phyloP scores from a whole-genome alignment of 2,329 filamentous ascomycete species.

The Xylaria hypoxylon region DNA sequence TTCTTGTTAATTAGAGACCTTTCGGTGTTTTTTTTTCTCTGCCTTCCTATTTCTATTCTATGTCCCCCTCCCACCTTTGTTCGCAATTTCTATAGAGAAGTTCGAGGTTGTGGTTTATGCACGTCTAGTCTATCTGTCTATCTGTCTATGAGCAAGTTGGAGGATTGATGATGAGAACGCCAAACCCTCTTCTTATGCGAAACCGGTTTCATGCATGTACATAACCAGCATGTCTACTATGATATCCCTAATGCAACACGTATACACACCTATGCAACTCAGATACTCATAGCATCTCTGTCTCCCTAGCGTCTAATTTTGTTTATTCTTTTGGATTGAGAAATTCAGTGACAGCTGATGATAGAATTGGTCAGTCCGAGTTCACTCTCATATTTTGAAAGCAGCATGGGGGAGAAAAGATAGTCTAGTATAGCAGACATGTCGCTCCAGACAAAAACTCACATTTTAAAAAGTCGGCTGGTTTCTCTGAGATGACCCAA shows the following conservation, averaged over 20 bases:
- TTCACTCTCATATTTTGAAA: not conserved
- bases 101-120: not conserved
- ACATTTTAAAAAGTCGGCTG: conserved; percentile 81
- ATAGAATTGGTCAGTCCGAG: conserved; percentile 6
- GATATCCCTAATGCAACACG: conserved; percentile 47
- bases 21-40: not conserved
- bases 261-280: conserved; percentile 35
- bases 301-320: not conserved
- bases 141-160: conserved; percentile 33
- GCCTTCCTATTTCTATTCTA: not conserved
- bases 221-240: conserved; percentile 40
- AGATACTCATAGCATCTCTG: not conserved
- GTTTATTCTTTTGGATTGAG: conserved; percentile 62
- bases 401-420: not conserved
- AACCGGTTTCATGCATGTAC: conserved; percentile 37
- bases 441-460: conserved; percentile 44
- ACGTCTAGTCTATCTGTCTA: conserved; percentile 15
- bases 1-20: conserved; percentile 24
- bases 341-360: conserved; percentile 73
- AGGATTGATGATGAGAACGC: conserved; percentile 33
- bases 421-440: not conserved
- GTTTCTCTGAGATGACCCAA: conserved; percentile 91
- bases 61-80: not conserved
- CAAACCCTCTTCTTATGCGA: conserved; percentile 32
- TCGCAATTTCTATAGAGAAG: conserved; percentile 9